Base-by-base conservation (phyloP, 148 eudicot species). In the Diospyros lotus region DNA sequence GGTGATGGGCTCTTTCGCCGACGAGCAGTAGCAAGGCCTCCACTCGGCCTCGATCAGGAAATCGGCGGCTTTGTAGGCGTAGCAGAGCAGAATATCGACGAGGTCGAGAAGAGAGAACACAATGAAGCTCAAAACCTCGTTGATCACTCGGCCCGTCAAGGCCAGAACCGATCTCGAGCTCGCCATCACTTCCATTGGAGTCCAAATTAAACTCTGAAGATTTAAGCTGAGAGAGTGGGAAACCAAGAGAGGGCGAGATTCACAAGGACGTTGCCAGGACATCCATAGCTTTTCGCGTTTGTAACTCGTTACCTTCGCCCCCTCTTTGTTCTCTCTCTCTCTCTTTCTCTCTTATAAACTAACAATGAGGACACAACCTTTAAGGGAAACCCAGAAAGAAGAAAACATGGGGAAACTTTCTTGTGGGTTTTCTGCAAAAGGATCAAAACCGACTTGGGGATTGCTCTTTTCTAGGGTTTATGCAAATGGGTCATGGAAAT, bases 1-100 rank as follows among this genome's bases (percentile, higher is more conserved):
- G 1, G 86, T 82, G 4, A 89, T 79, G 43, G 86, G 78, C 5
- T 82, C 83, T 77, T 75, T 82, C 0, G 85, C 67, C 0, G 98
- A 80, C 3, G 84, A 88, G 76, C 95, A 91, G 56, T 89, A 94
- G 53, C 97, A 94, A 0, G 90, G 88, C 69, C 83, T 89, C 91
- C 98, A 91, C 60, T 94, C 97, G 0, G 93, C 88, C 72, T 94
- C 97, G 1, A 90, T 14, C 2, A 89, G 15, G 60, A 88, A 92
- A 84, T 94, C 97, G 1, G 73, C 80, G 0, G 84, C 48, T 66
- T 87, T 94, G 86, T 80, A 94, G 0, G 74, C 78, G 38, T 85
- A 76, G 69, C 96, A 92, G 1, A 92, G 81, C 3, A 92, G 2
- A 66, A 86, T 51, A 81, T 94, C 95, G 3, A 92, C 10, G 6